Conservation (phyloP, 768 basidiomycete species). For the Paxillus ammoniavirescens region DNA sequence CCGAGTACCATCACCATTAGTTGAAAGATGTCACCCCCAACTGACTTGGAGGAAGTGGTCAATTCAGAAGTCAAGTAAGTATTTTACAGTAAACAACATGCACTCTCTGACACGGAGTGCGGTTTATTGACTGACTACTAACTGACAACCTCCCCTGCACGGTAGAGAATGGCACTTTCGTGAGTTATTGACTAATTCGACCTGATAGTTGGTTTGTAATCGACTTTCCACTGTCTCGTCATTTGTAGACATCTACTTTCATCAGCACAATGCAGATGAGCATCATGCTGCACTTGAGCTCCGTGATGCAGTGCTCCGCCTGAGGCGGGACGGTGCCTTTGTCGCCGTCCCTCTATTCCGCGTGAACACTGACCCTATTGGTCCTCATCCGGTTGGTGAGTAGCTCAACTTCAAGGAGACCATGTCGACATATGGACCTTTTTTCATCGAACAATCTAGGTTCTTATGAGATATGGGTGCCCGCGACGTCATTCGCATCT, state of each 20-base stretch:
- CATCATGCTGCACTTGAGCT: slow-evolving; percentile 65
- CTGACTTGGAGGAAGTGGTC: slow-evolving; percentile 56
- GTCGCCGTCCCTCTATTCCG: slow-evolving; percentile 75
- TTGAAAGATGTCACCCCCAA: slow-evolving; percentile 31
- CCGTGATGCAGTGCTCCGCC: slow-evolving; percentile 66
- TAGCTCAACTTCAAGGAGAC: not conserved
- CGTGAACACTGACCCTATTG: slow-evolving; percentile 66
- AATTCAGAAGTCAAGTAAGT: slow-evolving; percentile 61
- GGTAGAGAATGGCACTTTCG: slow-evolving; percentile 80
- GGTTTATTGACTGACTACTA: not conserved
- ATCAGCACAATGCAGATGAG: slow-evolving; percentile 60
- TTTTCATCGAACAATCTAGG: slow-evolving; percentile 37
- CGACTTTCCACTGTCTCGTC: not conserved
- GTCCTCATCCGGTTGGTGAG: slow-evolving; percentile 76
- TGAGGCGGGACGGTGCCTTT: slow-evolving; percentile 74
- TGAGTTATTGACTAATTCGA: slow-evolving; percentile 30
- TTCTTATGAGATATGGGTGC: slow-evolving; percentile 82
- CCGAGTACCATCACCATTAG: not conserved
- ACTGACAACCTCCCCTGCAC: not conserved
- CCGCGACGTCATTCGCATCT: slow-evolving; percentile 67
- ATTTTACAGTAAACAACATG: not conserved
- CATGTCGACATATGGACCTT: not conserved
- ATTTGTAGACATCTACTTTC: slow-evolving; percentile 74
- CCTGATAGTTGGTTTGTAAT: not conserved
- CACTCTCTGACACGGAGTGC: not conserved